Conservation (phyloP, 768 basidiomycete genomes). For the Lactifluus piperatus region DNA sequence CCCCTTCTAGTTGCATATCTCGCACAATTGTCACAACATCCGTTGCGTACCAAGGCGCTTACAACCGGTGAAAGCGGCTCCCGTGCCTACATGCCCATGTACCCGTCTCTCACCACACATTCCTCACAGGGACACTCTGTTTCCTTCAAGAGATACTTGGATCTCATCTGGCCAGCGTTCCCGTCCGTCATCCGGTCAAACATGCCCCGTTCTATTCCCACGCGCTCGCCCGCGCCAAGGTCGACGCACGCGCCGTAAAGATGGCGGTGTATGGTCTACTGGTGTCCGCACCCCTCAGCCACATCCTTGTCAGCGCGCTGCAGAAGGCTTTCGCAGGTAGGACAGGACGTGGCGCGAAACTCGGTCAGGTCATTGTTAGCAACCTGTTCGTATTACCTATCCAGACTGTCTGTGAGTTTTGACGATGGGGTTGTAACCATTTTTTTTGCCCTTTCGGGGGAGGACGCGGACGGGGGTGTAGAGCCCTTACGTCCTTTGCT, state of each 20-base stretch:
- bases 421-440: too few species aligned
- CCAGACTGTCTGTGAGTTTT: conserved; percentile 50
- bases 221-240: conserved; percentile 44
- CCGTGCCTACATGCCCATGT: background rate
- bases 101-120: background rate
- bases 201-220: conserved; percentile 46
- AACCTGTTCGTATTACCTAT: conserved; percentile 73
- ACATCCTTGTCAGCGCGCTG: conserved; percentile 60
- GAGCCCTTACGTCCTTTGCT: too few species aligned
- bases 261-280: conserved; percentile 80
- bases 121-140: conserved; percentile 28
- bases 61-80: conserved; percentile 47
- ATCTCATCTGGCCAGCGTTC: conserved; percentile 56
- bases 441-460: too few species aligned
- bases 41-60: conserved; percentile 71
- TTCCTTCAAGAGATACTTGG: conserved; percentile 76
- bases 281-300: conserved; percentile 75
- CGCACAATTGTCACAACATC: conserved; percentile 52
- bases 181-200: conserved; percentile 40
- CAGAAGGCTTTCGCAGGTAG: conserved; percentile 74
- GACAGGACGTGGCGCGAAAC: conserved; percentile 50
- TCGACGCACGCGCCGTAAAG: conserved; percentile 67
- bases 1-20: conserved; percentile 66
- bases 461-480: too few species aligned
- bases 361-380: conserved; percentile 67